Percentiles rank a stretch among this genome's conserved stretches.
These are phyloP conservation scores for Trichoderma asperelloides DNA, from an alignment of 495 filamentous ascomycete species.

Conservation along the genomic window DNA sequence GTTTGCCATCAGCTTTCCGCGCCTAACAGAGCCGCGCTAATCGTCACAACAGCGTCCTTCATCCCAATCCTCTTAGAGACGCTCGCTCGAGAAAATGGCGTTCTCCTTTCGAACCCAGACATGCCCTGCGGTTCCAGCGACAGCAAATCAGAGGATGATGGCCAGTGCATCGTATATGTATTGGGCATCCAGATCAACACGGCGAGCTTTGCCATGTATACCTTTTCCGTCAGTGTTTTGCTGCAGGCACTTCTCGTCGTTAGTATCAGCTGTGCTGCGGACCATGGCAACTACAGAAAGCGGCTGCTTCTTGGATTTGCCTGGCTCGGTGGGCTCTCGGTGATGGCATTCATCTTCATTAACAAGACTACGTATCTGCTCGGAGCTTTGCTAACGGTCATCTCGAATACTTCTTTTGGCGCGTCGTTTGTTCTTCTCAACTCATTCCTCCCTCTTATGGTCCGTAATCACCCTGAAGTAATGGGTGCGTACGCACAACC, in stretches of 20 bases:
- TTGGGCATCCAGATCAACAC: constrained; percentile 86
- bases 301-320: constrained; percentile 75
- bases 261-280: constrained; percentile 90
- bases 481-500: constrained; percentile 18
- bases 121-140: constrained; percentile 55
- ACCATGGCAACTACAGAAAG: constrained; percentile 92
- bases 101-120: constrained; percentile 64
- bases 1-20: background rate
- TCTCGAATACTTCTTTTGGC: constrained; percentile 85
- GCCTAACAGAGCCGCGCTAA: background rate
- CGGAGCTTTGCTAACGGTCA: constrained; percentile 71
- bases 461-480: constrained; percentile 62
- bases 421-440: constrained; percentile 81
- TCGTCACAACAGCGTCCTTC: constrained; percentile 63
- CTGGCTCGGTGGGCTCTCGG: constrained; percentile 66
- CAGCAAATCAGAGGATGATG: constrained; percentile 26
- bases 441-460: constrained; percentile 72
- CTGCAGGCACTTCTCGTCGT: constrained; percentile 85
- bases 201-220: constrained; percentile 97
- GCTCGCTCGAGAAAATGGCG: constrained; percentile 80
- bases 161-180: constrained; percentile 76
- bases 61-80: constrained; percentile 95
- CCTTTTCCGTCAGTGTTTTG: constrained; percentile 84
- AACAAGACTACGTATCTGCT: constrained; percentile 65
- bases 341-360: constrained; percentile 83